Evolutionary conservation across 2,329 filamentous ascomycete genomes (phyloP).

Genomic region (Paraphoma sp.): DNA sequence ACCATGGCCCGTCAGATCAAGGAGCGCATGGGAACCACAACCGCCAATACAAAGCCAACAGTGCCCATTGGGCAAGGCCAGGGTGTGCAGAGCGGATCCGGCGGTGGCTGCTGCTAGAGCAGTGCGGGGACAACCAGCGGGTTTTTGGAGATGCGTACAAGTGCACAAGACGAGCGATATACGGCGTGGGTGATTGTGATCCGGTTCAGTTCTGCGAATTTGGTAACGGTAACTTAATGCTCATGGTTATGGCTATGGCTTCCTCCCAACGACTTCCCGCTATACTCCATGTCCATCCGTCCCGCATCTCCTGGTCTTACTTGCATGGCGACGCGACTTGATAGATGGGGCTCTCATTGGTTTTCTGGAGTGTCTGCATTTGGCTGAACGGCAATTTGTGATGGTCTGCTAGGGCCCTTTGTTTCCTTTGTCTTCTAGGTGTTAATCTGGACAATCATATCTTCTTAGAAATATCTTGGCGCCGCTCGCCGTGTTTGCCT

Average conservation of each 20-base stretch:
- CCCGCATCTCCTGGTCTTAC: slow-evolving; percentile 21
- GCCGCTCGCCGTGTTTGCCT: background rate
- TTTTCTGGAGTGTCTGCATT: slow-evolving; percentile 35
- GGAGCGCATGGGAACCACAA: slow-evolving; percentile 97
- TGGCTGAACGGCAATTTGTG: slow-evolving; percentile 30
- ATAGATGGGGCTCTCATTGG: slow-evolving; percentile 39
- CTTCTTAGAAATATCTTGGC: background rate
- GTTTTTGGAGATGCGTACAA: slow-evolving; percentile 16
- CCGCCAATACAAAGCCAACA: slow-evolving; percentile 97
- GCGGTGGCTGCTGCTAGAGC: slow-evolving; percentile 87
- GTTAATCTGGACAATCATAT: slow-evolving; percentile 32
- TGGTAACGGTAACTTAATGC: slow-evolving; percentile 35
- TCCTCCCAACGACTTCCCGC: slow-evolving; percentile 23
- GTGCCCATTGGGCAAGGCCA: slow-evolving; percentile 95
- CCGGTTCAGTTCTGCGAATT: slow-evolving; percentile 19
- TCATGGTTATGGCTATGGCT: slow-evolving; percentile 34
- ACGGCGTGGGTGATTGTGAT: slow-evolving; percentile 38
- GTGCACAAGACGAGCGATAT: slow-evolving; percentile 24
- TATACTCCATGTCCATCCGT: slow-evolving; percentile 28
- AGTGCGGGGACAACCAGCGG: slow-evolving; percentile 6
- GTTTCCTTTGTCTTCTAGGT: slow-evolving; percentile 28
- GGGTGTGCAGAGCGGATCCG: slow-evolving; percentile 86
- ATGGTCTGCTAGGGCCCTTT: slow-evolving; percentile 22
- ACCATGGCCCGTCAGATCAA: slow-evolving; percentile 99
- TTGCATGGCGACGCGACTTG: slow-evolving; percentile 33